phyloP scores from a whole-genome alignment of 768 basidiomycete genomes.

The Hericium erinaceus region DNA sequence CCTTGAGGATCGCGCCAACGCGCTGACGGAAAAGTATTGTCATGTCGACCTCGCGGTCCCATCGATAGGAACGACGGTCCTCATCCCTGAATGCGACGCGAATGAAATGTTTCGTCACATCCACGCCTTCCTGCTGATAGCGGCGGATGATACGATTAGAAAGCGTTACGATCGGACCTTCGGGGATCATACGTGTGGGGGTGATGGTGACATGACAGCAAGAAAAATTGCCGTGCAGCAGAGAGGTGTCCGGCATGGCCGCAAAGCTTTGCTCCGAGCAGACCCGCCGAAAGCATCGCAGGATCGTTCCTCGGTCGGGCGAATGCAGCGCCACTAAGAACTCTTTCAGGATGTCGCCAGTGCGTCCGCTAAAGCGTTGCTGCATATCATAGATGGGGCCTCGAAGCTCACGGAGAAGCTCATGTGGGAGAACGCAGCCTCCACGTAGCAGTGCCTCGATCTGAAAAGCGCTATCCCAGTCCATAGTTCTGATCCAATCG shows the following conservation, averaged over 20 bases:
- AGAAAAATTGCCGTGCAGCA: slow-evolving; percentile 36
- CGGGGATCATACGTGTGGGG: slow-evolving; percentile 62
- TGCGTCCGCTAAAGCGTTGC: slow-evolving; percentile 23
- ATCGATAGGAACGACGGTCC: slow-evolving; percentile 62
- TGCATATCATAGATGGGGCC: slow-evolving; percentile 36
- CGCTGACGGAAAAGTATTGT: slow-evolving; percentile 35
- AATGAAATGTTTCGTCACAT: slow-evolving; percentile 59
- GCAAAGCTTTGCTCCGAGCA: slow-evolving; percentile 14
- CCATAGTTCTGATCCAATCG: slow-evolving; percentile 33
- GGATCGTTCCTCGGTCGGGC: slow-evolving; percentile 31
- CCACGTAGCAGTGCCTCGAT: slow-evolving; percentile 62
- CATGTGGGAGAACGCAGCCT: slow-evolving; percentile 48
- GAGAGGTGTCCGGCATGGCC: slow-evolving; percentile 11
- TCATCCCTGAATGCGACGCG: slow-evolving; percentile 84
- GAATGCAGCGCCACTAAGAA: slow-evolving; percentile 42
- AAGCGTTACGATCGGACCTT: slow-evolving; percentile 68
- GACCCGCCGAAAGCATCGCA: slow-evolving; percentile 37
- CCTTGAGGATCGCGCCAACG: slow-evolving; percentile 33
- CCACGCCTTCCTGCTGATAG: slow-evolving; percentile 28
- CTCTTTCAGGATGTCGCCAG: slow-evolving; percentile 41
- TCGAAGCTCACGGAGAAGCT: slow-evolving; percentile 34
- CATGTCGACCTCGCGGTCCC: slow-evolving; percentile 60
- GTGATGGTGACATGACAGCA: slow-evolving; percentile 73
- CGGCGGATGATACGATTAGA: slow-evolving; percentile 74
- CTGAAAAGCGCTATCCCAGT: slow-evolving; percentile 70